Conservation (phyloP, 2,329 filamentous ascomycete genomes). For the Daldinia sp. region DNA sequence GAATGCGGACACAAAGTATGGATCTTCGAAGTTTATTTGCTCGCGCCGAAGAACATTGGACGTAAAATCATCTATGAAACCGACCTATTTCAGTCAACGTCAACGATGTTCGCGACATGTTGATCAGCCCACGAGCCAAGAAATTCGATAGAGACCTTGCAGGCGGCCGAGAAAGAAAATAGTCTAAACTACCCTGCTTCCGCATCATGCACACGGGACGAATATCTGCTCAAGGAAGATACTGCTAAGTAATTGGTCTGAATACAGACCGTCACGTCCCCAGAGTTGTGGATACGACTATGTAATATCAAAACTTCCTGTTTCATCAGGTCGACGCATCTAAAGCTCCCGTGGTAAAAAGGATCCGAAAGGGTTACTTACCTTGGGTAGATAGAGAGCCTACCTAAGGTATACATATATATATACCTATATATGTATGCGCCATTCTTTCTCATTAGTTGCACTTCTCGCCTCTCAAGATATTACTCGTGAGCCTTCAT, state of each 20-base stretch:
- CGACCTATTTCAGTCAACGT: conserved; percentile 2
- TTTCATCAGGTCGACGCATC: conserved; percentile 5
- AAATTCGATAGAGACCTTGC: conserved; percentile 7
- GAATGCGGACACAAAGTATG: conserved; percentile 17
- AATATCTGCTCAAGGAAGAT: conserved; percentile 17
- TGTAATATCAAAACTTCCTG: conserved; percentile 10
- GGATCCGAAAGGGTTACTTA: no score
- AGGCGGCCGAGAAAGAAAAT: conserved; percentile 15
- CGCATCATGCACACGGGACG: conserved; percentile 2
- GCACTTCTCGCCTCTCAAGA: not conserved
- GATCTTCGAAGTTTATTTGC: conserved; percentile 11
- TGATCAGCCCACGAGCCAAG: conserved; percentile 29
- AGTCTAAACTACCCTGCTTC: conserved; percentile 26
- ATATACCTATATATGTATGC: conserved; percentile 16
- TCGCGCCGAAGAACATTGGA: conserved; percentile 18
- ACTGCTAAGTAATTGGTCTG: conserved; percentile 18
- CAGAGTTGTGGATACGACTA: conserved; percentile 22
- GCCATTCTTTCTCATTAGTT: not conserved
- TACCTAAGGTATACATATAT: not conserved
- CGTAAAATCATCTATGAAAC: not conserved
- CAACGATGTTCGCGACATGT: conserved; percentile 11
- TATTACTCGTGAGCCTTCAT: not conserved
- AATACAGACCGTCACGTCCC: conserved; percentile 6
- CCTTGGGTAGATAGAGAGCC: not conserved
- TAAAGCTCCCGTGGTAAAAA: conserved; percentile 1